Percentiles rank a stretch among this genome's conserved stretches.
These are phyloP conservation scores for Chlamydomonas schloesseri DNA, from an alignment of 139 green algal genomes.

Conservation along the genomic window DNA sequence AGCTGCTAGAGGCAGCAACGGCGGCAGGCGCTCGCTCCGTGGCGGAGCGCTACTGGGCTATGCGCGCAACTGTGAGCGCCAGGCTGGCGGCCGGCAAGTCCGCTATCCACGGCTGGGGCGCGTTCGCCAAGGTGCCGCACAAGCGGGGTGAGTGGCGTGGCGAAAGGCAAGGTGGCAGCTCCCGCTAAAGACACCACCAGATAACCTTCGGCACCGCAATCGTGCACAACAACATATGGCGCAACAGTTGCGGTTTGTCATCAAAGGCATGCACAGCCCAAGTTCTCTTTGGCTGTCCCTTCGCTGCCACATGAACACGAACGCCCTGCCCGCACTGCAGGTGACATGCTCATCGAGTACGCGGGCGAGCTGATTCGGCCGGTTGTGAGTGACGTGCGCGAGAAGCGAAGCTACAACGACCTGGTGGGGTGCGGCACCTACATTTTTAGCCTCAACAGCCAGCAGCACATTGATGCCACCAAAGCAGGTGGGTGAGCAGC, in stretches of 20 bases:
- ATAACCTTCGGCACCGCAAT: no score
- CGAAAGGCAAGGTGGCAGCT: no score
- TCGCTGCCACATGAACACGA: no score
- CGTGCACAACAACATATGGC: no score
- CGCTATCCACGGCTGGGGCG: conserved; percentile 87
- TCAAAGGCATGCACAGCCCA: no score
- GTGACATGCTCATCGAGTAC: conserved; percentile 75
- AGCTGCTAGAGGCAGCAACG: not conserved
- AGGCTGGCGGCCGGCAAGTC: conserved; percentile 79
- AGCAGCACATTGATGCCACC: conserved; percentile 77
- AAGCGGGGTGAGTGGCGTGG: conserved; percentile 52
- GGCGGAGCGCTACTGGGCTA: conserved; percentile 57
- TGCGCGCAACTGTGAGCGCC: conserved; percentile 47
- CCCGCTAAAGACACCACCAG: no score
- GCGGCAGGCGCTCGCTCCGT: conserved; percentile 10
- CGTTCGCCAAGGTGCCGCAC: conserved; percentile 76
- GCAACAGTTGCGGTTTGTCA: no score
- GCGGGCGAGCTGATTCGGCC: conserved; percentile 65
- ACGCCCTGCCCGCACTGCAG: conserved; percentile 19
- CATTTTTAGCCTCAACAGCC: conserved; percentile 81
- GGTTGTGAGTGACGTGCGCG: conserved; percentile 58
- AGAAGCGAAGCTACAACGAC: conserved; percentile 75
- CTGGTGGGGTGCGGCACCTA: conserved; percentile 83
- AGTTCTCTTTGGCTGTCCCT: no score
- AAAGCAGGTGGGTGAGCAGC: conserved; percentile 44